Percentiles rank a stretch among this genome's conserved stretches.
These are phyloP conservation scores for Fusarium sp. DNA, from an alignment of 2,329 filamentous ascomycete genomes.

Conservation along the genomic window DNA sequence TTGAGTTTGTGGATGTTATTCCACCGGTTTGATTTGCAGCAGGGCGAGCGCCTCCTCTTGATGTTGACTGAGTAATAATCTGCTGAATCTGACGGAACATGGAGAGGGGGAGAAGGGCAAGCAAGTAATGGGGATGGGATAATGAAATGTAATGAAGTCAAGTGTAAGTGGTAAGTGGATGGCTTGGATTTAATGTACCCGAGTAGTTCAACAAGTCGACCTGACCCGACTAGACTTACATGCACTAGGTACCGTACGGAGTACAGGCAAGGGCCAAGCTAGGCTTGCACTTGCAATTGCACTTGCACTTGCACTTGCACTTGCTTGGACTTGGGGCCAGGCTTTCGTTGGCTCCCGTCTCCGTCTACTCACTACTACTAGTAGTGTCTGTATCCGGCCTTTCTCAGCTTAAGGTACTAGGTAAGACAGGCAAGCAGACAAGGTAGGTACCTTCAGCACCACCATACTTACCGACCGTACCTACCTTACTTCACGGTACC, in stretches of 20 bases:
- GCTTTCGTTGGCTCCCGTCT: slow-evolving; percentile 22
- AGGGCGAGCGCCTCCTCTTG: too few relatives aligned
- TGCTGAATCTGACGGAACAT: neutral
- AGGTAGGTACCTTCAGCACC: slow-evolving; percentile 1
- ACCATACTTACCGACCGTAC: neutral
- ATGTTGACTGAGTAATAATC: too few relatives aligned
- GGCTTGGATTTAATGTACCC: slow-evolving; percentile 22
- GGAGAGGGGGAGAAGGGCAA: neutral
- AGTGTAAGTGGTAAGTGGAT: slow-evolving; percentile 20
- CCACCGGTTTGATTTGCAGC: too few relatives aligned
- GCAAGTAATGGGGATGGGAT: slow-evolving; percentile 5
- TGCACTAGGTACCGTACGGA: slow-evolving; percentile 9
- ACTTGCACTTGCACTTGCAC: slow-evolving; percentile 10
- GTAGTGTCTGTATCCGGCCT: slow-evolving; percentile 26
- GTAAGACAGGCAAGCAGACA: neutral
- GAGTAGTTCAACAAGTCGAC: slow-evolving; percentile 2
- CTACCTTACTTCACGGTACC: neutral
- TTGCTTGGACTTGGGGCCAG: slow-evolving; percentile 5
- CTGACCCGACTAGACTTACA: neutral
- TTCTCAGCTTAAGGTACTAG: slow-evolving; percentile 10
- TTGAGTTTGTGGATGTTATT: too few relatives aligned
- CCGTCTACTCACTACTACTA: slow-evolving; percentile 7
- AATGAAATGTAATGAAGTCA: slow-evolving; percentile 15
- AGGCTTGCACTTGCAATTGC: slow-evolving; percentile 5
- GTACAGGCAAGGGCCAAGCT: slow-evolving; percentile 13